These are phyloP conservation scores for Aspergillus persii DNA, from an alignment of 2,329 filamentous ascomycete genomes.

Conservation along the genomic window DNA sequence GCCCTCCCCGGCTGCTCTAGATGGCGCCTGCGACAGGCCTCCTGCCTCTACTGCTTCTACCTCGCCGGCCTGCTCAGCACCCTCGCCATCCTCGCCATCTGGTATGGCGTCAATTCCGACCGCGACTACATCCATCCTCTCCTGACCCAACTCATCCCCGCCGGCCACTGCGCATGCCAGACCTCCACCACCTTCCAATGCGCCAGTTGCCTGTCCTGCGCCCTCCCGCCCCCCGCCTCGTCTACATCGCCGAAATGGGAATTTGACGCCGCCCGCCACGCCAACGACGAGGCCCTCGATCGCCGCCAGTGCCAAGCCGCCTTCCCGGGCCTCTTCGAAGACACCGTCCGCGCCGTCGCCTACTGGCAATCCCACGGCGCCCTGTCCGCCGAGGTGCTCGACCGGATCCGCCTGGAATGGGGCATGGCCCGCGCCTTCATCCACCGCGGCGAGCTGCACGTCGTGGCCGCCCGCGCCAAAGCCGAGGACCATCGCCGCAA, in stretches of 20 bases:
- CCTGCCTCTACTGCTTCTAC: constrained; percentile 19
- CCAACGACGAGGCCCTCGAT: constrained; percentile 28
- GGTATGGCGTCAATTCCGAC: constrained; percentile 39
- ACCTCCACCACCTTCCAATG: constrained; percentile 41
- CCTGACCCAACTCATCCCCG: constrained; percentile 39
- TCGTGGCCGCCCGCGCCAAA: constrained; percentile 28
- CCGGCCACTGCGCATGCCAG: constrained; percentile 39
- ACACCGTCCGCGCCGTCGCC: constrained; percentile 28
- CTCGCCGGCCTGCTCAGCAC: constrained; percentile 20
- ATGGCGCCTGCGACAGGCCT: constrained; percentile 22
- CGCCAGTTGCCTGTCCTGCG: constrained; percentile 32
- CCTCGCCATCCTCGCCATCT: constrained; percentile 23
- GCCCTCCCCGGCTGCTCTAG: constrained; percentile 19
- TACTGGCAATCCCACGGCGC: constrained; percentile 30
- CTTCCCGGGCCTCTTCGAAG: constrained; percentile 39
- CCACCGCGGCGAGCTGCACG: constrained; percentile 32
- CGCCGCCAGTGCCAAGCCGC: constrained; percentile 29
- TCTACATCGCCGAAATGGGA: constrained; percentile 20
- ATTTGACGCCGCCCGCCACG: constrained; percentile 34
- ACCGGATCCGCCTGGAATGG: constrained; percentile 25
- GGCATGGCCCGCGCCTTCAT: constrained; percentile 39
- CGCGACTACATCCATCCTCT: constrained; percentile 35
- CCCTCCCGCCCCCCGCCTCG: constrained; percentile 5
- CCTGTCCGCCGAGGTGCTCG: constrained; percentile 27
- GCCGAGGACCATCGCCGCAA: constrained; percentile 40